These are phyloP conservation scores for Zea mays DNA, from an alignment of 176 grass and related monocot genomes.

Conservation along the genomic window Zm-B73-REFERENCE-NAM-5.0 NC_050097.1:207553501-207554000, in stretches of 20 bases:
- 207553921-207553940: background rate
- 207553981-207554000: background rate
- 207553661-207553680: background rate
- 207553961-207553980: background rate
- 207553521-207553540: background rate
- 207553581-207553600: background rate
- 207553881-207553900: too few species aligned
- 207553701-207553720: background rate
- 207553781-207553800: background rate
- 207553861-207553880: too few species aligned
- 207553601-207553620: background rate
- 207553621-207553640: background rate
- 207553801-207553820: background rate
- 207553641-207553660: background rate
- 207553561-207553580: background rate
- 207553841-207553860: background rate
- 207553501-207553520: background rate
- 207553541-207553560: background rate
- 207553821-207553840: background rate
- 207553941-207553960: background rate
- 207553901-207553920: background rate
- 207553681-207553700: background rate
- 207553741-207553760: background rate
- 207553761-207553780: background rate
- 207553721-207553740: background rate